Evolutionary conservation across 164 flowering plant genomes (phyloP).

Genomic region (Cinnamomum micranthum): DNA sequence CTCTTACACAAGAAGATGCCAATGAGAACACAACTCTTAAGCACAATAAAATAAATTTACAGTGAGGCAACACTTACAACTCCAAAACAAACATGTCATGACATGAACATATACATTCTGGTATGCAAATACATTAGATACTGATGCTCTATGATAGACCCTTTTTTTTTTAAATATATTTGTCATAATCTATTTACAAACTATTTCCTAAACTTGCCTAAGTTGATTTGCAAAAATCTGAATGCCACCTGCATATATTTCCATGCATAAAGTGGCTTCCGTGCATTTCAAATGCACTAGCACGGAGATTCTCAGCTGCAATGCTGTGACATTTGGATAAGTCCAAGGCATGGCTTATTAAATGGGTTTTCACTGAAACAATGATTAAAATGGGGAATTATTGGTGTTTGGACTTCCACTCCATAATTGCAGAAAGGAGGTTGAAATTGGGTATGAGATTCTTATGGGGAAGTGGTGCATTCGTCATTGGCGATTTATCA

Average conservation of each 20-base stretch:
- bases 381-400: not conserved
- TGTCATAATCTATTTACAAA: too few species aligned
- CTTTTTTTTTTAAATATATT: too few species aligned
- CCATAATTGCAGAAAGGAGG: conserved; percentile 68
- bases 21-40: not conserved
- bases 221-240: not conserved
- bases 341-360: not conserved
- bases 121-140: not conserved
- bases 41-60: too few species aligned
- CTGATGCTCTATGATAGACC: not conserved
- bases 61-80: not conserved
- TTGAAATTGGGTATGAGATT: conserved; percentile 56
- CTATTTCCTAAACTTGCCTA: not conserved
- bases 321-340: not conserved
- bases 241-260: not conserved
- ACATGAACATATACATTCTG: not conserved
- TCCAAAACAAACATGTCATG: not conserved
- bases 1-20: not conserved
- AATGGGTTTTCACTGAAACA: not conserved
- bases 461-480: conserved; percentile 51
- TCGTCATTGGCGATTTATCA: conserved; percentile 69
- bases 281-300: not conserved
- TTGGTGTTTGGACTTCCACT: conserved; percentile 55
- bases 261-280: not conserved
- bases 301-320: not conserved